Percentiles rank a stretch among this genome's conserved stretches.
Conservation (phyloP, 2,329 filamentous ascomycete genomes). For the Penicillium palitans region DNA sequence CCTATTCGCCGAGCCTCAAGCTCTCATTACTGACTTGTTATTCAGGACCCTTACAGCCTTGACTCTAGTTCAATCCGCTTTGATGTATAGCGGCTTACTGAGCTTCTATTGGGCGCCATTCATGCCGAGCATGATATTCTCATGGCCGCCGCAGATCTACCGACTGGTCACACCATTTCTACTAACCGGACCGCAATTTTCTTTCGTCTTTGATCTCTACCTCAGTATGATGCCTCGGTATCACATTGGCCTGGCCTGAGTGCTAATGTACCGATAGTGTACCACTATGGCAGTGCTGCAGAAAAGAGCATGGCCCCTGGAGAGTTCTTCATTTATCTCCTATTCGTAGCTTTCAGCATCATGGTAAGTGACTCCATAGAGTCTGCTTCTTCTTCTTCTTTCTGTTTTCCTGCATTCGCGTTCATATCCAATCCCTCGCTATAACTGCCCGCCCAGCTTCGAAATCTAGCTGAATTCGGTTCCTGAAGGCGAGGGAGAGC, state of each 20-base stretch:
- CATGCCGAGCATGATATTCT: slow-evolving; percentile 52
- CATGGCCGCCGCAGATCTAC: slow-evolving; percentile 61
- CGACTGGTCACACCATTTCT: slow-evolving; percentile 59
- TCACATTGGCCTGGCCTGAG: slow-evolving; percentile 19
- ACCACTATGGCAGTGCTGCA: slow-evolving; percentile 72
- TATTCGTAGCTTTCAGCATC: slow-evolving; percentile 70
- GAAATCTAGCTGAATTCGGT: slow-evolving; percentile 69
- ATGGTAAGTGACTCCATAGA: slow-evolving; percentile 64
- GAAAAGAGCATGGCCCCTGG: slow-evolving; percentile 73
- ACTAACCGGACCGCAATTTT: slow-evolving; percentile 55
- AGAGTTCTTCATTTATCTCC: slow-evolving; percentile 76
- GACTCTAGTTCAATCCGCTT: slow-evolving; percentile 62
- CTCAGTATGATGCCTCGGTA: slow-evolving; percentile 54
- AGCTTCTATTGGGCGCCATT: slow-evolving; percentile 56
- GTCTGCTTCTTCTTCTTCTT: slow-evolving; percentile 6
- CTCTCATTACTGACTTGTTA: slow-evolving; percentile 47
- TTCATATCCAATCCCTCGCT: slow-evolving; percentile 54
- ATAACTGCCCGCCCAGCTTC: slow-evolving; percentile 77
- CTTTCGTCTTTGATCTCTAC: slow-evolving; percentile 71
- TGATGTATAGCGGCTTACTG: slow-evolving; percentile 60
- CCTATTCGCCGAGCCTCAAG: slow-evolving; percentile 9
- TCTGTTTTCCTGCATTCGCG: slow-evolving; percentile 18
- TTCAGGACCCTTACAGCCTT: slow-evolving; percentile 67
- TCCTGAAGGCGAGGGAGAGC: slow-evolving; percentile 82
- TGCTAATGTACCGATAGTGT: slow-evolving; percentile 56